Conservation (phyloP, 2,329 filamentous ascomycete species). For the Sclerotinia minor region DNA sequence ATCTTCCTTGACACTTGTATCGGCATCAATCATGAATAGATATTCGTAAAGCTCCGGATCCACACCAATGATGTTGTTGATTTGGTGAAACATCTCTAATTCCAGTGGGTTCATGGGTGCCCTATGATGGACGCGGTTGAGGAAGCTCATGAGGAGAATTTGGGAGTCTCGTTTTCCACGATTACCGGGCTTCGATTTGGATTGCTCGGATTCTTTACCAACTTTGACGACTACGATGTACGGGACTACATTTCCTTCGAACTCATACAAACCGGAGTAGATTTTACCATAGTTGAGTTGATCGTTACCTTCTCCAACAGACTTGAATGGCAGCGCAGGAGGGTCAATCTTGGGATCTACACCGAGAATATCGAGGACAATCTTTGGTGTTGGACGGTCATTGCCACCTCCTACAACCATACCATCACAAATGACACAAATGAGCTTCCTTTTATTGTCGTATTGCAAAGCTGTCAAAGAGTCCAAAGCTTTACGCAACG, state of each 20-base stretch:
- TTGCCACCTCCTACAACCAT: conserved; percentile 96
- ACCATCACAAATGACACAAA: conserved; percentile 94
- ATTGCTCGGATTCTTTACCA: conserved; percentile 92
- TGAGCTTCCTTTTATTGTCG: conserved; percentile 97
- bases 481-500: conserved; percentile 86
- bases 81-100: conserved; percentile 97
- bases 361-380: conserved; percentile 93
- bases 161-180: conserved; percentile 98
- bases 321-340: conserved; percentile 90
- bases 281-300: conserved; percentile 99
- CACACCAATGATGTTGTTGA: conserved; percentile 98
- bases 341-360: conserved; percentile 97
- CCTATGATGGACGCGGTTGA: conserved; percentile 95
- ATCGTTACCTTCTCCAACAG: conserved; percentile 81
- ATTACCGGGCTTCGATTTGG: conserved; percentile 90
- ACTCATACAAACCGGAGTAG: conserved; percentile 97
- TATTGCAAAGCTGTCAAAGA: conserved; percentile 93
- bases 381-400: conserved; percentile 94
- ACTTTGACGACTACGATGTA: conserved; percentile 96
- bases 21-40: conserved; percentile 94
- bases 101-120: conserved; percentile 94
- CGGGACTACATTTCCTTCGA: conserved; percentile 94
- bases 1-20: conserved; percentile 91
- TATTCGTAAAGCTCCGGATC: conserved; percentile 98
- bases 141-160: conserved; percentile 92